Conservation (phyloP, 495 filamentous ascomycete species). For the Bombardia bombarda region DNA sequence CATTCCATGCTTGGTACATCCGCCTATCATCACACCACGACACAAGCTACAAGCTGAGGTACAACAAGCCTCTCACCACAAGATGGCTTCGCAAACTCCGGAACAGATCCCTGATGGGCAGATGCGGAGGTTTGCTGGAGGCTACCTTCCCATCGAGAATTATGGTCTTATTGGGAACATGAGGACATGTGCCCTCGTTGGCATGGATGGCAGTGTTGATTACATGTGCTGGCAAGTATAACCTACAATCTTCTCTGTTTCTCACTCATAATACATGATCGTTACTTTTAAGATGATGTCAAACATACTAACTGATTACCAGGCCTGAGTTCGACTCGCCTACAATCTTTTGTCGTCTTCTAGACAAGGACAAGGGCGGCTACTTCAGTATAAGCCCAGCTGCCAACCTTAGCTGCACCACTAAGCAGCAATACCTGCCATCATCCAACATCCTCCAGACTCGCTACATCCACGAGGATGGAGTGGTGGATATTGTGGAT, state of each 20-base stretch:
- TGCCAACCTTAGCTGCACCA: conserved; percentile 40
- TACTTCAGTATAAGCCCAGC: conserved; percentile 56
- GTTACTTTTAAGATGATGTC: too few relatives aligned
- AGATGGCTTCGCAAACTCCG: conserved; percentile 15
- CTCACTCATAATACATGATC: too few relatives aligned
- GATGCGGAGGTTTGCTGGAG: conserved; percentile 18
- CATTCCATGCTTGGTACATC: too few relatives aligned
- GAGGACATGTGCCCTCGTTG: conserved; percentile 66
- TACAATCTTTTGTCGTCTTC: conserved; percentile 55
- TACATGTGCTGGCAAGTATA: conserved; percentile 62
- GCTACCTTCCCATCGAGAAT: conserved; percentile 61
- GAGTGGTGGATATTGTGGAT: conserved; percentile 61
- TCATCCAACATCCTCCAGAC: conserved; percentile 64
- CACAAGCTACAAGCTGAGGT: background rate
- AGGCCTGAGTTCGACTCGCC: conserved; percentile 64
- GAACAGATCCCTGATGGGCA: conserved; percentile 13
- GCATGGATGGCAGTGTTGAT: conserved; percentile 62
- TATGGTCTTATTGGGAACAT: conserved; percentile 74
- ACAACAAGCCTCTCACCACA: background rate
- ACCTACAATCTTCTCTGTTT: background rate
- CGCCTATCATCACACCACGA: too few relatives aligned
- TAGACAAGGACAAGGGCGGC: conserved; percentile 65
- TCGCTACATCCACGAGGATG: conserved; percentile 62
- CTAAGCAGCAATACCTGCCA: conserved; percentile 63
- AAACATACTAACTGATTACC: conserved; percentile 2